Base-by-base conservation (phyloP, 768 basidiomycete species). In the Ramaria rubella region DNA sequence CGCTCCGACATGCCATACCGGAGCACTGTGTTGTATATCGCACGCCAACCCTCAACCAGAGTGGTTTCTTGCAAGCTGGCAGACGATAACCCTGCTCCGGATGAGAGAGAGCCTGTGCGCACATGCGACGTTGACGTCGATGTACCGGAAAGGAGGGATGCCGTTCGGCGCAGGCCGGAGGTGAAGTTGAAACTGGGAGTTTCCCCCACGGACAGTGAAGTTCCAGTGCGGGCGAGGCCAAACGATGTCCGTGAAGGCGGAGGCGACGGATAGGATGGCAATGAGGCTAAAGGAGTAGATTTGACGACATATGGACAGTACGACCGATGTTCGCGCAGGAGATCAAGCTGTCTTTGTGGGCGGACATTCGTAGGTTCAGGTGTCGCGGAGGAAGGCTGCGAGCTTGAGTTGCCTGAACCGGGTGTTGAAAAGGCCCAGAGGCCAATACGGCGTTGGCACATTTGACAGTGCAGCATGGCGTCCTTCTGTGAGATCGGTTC, bases 361-460 rank as follows among this genome's bases (percentile, higher is more conserved):
- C 58, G 66, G 5, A 67, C 42, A 70, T 72, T 17, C 70, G 69
- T 3, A 68, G 57, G 12, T 61, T 61, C 60, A 61, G 71, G 38
- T 33, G 55, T n/a, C 19, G 56, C 55, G 42, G 55, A 27, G 29
- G 55, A 36, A 45, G 59, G 5, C 48, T 49, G 17, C 33, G 55
- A n/a, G n/a, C n/a, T 21, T 33, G 50, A 33, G n/a, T 30, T 59
- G 43, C 57, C 60, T 48, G 58, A 49, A 27, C 49, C 17, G 54
- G 61, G 55, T 9, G 66, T 69, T n/a, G 70, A 68, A 64, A 89
- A 90, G 1, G 81, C 80, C 89, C 89, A 90, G 34, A 91, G 70
- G 3, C 89, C 89, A 42, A 90, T 75, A 19, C 88, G 79, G n/a
- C 89, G 78, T 63, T 87, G 86, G 64, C 88, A 91, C 17, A 91